Conservation (phyloP, 2,329 filamentous ascomycete genomes). For the Penicillium sp. region DNA sequence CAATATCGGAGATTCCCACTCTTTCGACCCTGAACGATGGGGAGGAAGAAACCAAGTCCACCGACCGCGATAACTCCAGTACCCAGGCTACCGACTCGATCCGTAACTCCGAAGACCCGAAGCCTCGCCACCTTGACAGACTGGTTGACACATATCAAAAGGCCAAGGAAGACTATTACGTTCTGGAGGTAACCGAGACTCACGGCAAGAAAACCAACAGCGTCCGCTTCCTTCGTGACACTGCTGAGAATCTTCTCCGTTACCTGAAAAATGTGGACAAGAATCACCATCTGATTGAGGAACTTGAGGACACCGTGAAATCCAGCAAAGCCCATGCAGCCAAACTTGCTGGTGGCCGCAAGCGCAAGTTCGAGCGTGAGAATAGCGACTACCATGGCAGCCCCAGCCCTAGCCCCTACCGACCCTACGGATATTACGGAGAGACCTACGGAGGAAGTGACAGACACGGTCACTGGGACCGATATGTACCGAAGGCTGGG, state of each 20-base stretch:
- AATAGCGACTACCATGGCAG: slow-evolving; percentile 3
- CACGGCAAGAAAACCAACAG: slow-evolving; percentile 27
- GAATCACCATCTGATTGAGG: slow-evolving; percentile 32
- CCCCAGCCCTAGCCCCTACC: slow-evolving; percentile 1
- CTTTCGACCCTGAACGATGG: background rate
- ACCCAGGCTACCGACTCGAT: background rate
- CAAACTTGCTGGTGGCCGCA: slow-evolving; percentile 40
- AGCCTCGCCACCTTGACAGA: slow-evolving; percentile 12
- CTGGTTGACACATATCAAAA: slow-evolving; percentile 36
- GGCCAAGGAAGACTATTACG: slow-evolving; percentile 42
- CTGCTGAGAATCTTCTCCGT: slow-evolving; percentile 43
- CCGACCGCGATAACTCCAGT: background rate
- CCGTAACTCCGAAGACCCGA: background rate
- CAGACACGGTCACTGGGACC: background rate
- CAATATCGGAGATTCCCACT: background rate
- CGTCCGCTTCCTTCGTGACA: slow-evolving; percentile 47
- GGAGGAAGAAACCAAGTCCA: background rate
- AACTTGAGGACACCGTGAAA: slow-evolving; percentile 36
- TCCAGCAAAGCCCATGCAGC: slow-evolving; percentile 39
- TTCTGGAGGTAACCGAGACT: slow-evolving; percentile 17
- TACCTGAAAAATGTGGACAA: slow-evolving; percentile 32
- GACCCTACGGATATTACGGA: background rate
- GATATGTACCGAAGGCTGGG: slow-evolving; percentile 1
- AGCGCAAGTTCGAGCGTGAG: slow-evolving; percentile 39
- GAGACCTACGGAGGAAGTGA: background rate